Conservation (phyloP, 2,329 filamentous ascomycete genomes). For the Metarhizium humberi region DNA sequence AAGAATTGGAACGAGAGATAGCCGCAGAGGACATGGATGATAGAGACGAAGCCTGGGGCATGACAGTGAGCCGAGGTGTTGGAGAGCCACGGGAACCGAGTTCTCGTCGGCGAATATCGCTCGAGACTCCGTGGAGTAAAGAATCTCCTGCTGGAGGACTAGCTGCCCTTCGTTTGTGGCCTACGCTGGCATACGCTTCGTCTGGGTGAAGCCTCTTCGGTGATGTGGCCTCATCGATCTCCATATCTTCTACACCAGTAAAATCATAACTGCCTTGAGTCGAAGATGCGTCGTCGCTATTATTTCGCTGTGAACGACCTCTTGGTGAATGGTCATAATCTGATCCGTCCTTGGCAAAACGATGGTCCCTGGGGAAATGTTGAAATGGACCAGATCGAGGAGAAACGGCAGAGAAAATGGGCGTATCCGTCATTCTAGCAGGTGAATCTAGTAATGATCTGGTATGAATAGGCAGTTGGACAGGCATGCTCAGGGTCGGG, state of each 20-base stretch:
- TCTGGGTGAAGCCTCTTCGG: constrained; percentile 43
- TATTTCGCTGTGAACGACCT: constrained; percentile 35
- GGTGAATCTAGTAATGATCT: constrained; percentile 22
- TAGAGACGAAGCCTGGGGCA: constrained; percentile 33
- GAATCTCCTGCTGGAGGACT: constrained; percentile 43
- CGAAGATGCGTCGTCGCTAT: constrained; percentile 42
- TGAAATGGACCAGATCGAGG: constrained; percentile 34
- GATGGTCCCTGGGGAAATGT: constrained; percentile 28
- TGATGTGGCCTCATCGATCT: constrained; percentile 41
- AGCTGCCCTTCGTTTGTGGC: constrained; percentile 47
- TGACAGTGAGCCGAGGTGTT: constrained; percentile 37
- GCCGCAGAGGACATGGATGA: constrained; percentile 21
- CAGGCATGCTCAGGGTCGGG: constrained; percentile 32
- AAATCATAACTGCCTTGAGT: constrained; percentile 35
- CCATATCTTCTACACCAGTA: constrained; percentile 30
- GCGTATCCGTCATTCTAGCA: constrained; percentile 31
- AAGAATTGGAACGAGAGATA: constrained; percentile 36
- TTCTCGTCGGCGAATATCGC: constrained; percentile 37
- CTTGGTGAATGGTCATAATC: constrained; percentile 41
- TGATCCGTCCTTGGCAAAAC: constrained; percentile 32
- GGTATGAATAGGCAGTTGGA: constrained; percentile 34
- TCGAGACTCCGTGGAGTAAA: constrained; percentile 28
- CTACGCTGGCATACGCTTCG: constrained; percentile 29
- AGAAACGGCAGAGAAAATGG: constrained; percentile 38
- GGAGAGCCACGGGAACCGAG: constrained; percentile 41